Percentiles rank a stretch among this genome's conserved stretches.
These are phyloP conservation scores for Cordyceps tenuipes DNA, from an alignment of 2,329 filamentous ascomycete genomes.

Conservation along the genomic window DNA sequence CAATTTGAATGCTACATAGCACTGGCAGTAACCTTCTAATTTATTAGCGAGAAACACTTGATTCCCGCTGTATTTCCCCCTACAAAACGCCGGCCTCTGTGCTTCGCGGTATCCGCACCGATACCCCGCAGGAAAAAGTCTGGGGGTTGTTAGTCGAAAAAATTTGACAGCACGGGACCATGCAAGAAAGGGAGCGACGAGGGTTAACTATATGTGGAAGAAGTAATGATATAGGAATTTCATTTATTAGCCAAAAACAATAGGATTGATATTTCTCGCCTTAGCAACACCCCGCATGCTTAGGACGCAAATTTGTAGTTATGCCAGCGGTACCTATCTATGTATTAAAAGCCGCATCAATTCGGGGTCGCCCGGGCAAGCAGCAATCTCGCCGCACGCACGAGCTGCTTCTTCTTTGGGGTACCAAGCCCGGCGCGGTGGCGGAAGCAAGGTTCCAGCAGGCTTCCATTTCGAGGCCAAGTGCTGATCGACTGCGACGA, in stretches of 20 bases:
- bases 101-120: not conserved
- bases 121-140: constrained; percentile 1
- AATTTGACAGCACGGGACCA: constrained; percentile 9
- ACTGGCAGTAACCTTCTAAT: too few relatives aligned
- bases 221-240: not conserved
- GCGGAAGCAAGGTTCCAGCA: constrained; percentile 5
- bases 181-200: not conserved
- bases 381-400: not conserved
- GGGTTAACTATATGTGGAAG: not conserved
- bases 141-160: constrained; percentile 2
- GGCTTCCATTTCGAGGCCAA: constrained; percentile 7
- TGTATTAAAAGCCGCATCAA: not conserved
- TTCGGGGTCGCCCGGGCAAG: not conserved
- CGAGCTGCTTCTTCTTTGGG: constrained; percentile 4
- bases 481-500: constrained; percentile 7
- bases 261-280: not conserved
- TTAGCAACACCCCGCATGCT: not conserved
- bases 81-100: not conserved
- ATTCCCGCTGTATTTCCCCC: too few relatives aligned
- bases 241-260: not conserved
- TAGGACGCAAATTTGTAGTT: not conserved
- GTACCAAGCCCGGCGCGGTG: constrained; percentile 10
- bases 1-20: too few relatives aligned
- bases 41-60: too few relatives aligned
- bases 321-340: too few relatives aligned